Conservation (phyloP, 768 basidiomycete species). For the Tulasnella sp. region DNA sequence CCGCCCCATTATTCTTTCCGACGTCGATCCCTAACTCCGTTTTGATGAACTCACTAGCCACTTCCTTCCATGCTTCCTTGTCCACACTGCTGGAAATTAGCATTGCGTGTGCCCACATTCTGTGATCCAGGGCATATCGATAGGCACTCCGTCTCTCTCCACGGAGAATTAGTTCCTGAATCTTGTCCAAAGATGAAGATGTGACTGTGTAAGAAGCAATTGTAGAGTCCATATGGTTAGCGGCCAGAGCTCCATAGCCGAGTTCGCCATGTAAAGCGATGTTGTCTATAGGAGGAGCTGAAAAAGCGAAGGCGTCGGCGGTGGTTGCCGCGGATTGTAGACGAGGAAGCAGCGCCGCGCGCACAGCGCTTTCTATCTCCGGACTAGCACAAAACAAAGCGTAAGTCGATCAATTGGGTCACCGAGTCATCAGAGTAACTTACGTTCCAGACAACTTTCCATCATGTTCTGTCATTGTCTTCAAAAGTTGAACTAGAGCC, state of each 20-base stretch:
- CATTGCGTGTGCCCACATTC: slow-evolving; percentile 92
- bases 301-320: slow-evolving; percentile 11
- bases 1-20: slow-evolving; percentile 18
- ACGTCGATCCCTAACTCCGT: slow-evolving; percentile 46
- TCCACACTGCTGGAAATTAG: slow-evolving; percentile 86
- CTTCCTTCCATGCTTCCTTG: slow-evolving; percentile 87
- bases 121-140: slow-evolving; percentile 75
- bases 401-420: not conserved
- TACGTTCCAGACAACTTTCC: slow-evolving; percentile 80
- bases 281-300: slow-evolving; percentile 12
- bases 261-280: not conserved
- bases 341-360: slow-evolving; percentile 54
- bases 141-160: slow-evolving; percentile 82
- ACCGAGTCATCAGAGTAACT: slow-evolving; percentile 23
- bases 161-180: slow-evolving; percentile 63
- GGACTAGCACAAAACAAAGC: slow-evolving; percentile 29
- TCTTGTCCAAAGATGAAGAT: slow-evolving; percentile 55
- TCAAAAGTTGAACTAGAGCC: slow-evolving; percentile 57
- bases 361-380: slow-evolving; percentile 59
- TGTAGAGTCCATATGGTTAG: slow-evolving; percentile 32
- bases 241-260: not conserved
- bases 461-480: slow-evolving; percentile 76
- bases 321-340: slow-evolving; percentile 25
- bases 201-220: slow-evolving; percentile 48
- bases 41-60: slow-evolving; percentile 70